phyloP scores from a whole-genome alignment of 2,329 filamentous ascomycete genomes.

The Xylariaceae sp. region DNA sequence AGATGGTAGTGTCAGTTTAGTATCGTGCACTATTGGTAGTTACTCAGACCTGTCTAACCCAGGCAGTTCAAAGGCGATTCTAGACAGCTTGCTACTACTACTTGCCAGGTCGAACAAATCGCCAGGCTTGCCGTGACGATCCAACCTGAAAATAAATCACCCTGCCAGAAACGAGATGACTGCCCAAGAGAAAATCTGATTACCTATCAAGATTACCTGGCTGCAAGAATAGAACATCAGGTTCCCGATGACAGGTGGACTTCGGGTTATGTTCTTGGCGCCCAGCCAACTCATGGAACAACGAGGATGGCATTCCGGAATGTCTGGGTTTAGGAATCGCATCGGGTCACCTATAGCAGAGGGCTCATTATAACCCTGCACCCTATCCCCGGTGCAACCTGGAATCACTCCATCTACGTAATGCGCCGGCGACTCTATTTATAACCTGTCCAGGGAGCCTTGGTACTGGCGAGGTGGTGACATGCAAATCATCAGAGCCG shows the following conservation, averaged over 20 bases:
- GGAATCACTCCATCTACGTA: background rate
- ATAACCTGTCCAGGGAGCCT: conserved; percentile 4
- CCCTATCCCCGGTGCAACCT: background rate
- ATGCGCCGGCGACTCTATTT: conserved; percentile 14
- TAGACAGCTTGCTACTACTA: no score
- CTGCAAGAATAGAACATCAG: no score
- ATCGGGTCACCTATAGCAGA: background rate
- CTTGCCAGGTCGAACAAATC: background rate
- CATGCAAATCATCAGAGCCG: background rate
- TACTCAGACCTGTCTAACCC: background rate
- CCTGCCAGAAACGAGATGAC: background rate
- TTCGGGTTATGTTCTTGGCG: no score
- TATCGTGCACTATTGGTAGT: background rate
- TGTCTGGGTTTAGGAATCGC: background rate
- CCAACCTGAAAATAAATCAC: background rate
- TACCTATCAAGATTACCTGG: no score
- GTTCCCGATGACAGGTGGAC: no score
- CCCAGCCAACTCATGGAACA: no score
- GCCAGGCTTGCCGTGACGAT: background rate
- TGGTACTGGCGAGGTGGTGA: background rate
- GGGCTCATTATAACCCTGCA: background rate
- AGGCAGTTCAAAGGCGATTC: no score
- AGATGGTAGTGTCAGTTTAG: background rate
- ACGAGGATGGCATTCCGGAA: no score
- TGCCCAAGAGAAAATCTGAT: no score